phyloP scores from a whole-genome alignment of 2,329 filamentous ascomycete species.

The Acrocalymma vagum region DNA sequence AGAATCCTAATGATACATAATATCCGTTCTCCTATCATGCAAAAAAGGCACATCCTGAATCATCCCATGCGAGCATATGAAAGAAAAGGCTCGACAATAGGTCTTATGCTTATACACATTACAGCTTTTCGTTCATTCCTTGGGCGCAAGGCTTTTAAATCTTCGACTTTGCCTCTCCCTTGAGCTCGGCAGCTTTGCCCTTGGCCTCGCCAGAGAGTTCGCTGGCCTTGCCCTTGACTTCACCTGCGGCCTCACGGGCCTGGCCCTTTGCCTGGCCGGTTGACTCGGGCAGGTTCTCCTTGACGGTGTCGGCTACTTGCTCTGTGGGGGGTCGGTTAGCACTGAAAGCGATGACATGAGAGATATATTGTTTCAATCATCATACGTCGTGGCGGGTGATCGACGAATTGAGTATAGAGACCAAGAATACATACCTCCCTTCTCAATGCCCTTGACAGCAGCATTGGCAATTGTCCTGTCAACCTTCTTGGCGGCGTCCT shows the following conservation, averaged over 20 bases:
- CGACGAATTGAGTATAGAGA: neutral
- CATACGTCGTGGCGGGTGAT: constrained; percentile 4
- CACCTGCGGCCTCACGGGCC: constrained; percentile 37
- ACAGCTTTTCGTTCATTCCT: constrained; percentile 52
- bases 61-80: too few species aligned
- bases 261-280: constrained; percentile 47
- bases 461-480: constrained; percentile 64
- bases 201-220: constrained; percentile 52
- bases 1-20: too few species aligned
- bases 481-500: constrained; percentile 66
- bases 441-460: constrained; percentile 69
- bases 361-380: too few species aligned
- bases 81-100: too few species aligned
- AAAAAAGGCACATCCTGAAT: too few species aligned
- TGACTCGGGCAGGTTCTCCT: constrained; percentile 40
- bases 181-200: constrained; percentile 50
- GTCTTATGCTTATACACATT: too few species aligned
- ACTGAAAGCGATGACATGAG: constrained; percentile 5
- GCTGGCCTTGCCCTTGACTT: constrained; percentile 49
- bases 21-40: too few species aligned
- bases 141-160: too few species aligned
- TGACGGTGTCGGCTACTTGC: constrained; percentile 55
- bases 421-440: constrained; percentile 60
- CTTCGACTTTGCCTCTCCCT: constrained; percentile 59
- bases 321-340: constrained; percentile 51